Conservation (phyloP, 768 basidiomycete genomes). For the Lyophyllum decastes region DNA sequence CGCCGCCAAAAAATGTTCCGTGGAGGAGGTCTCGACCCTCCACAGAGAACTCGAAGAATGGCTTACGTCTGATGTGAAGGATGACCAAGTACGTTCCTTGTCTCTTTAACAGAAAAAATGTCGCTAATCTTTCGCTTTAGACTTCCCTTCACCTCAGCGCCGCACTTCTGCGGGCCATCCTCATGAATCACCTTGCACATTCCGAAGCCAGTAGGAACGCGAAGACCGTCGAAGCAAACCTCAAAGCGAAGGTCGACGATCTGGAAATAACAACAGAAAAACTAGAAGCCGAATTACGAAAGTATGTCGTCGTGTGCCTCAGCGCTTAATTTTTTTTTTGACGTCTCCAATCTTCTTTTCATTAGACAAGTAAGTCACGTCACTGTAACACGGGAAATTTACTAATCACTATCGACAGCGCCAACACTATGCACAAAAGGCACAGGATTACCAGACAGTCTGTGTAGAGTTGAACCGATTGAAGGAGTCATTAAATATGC, state of each 20-base stretch:
- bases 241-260: constrained; percentile 69
- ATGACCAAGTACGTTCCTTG: constrained; percentile 60
- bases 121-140: constrained; percentile 12
- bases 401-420: constrained; percentile 41
- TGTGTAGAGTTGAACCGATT: constrained; percentile 65
- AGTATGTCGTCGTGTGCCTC: constrained; percentile 45
- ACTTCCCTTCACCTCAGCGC: constrained; percentile 74
- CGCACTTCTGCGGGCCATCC: constrained; percentile 77
- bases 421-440: constrained; percentile 62
- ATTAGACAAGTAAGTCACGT: constrained; percentile 61
- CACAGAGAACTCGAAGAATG: constrained; percentile 81
- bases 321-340: constrained; percentile 20
- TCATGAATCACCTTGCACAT: constrained; percentile 81
- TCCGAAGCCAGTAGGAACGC: constrained; percentile 73
- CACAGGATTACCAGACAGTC: constrained; percentile 69
- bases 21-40: constrained; percentile 78
- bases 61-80: constrained; percentile 62
- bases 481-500: constrained; percentile 43
- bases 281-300: constrained; percentile 70
- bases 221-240: constrained; percentile 58
- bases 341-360: constrained; percentile 16
- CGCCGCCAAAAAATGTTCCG: constrained; percentile 84
- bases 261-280: constrained; percentile 56
- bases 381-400: neutral
- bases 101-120: constrained; percentile 7